Conservation (phyloP, 495 filamentous ascomycete species). For the Neohortaea acidophila region DNA sequence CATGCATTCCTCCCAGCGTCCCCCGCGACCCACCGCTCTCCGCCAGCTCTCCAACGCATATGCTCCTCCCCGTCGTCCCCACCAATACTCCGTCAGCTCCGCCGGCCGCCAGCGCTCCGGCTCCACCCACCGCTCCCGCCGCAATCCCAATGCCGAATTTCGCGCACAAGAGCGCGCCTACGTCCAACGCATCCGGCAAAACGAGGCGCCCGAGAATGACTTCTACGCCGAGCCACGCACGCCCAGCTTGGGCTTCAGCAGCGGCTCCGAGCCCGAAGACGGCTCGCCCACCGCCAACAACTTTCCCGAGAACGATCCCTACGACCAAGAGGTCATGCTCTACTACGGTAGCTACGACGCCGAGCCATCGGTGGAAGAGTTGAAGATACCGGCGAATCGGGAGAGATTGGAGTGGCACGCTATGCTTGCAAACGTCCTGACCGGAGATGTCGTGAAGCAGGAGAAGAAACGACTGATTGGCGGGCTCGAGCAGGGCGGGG, state of each 20-base stretch:
- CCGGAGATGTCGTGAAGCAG: constrained; percentile 91
- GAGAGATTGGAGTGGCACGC: constrained; percentile 95
- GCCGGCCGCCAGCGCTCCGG: constrained; percentile 37
- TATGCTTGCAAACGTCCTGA: constrained; percentile 89
- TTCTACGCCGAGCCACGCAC: constrained; percentile 58
- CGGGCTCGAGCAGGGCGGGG: constrained; percentile 57
- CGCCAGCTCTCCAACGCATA: constrained; percentile 50
- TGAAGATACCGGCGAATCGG: constrained; percentile 73
- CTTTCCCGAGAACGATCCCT: constrained; percentile 65
- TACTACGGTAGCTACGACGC: constrained; percentile 78
- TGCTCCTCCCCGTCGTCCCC: constrained; percentile 56
- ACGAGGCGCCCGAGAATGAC: constrained; percentile 43
- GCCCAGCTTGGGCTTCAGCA: constrained; percentile 46
- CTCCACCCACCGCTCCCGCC: constrained; percentile 34
- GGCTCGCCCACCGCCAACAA: constrained; percentile 74
- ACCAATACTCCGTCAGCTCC: constrained; percentile 33
- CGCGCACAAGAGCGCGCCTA: constrained; percentile 69
- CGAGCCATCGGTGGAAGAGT: constrained; percentile 73
- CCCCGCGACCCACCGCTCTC: constrained; percentile 2
- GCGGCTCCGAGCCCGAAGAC: constrained; percentile 78
- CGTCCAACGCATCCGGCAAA: constrained; percentile 60
- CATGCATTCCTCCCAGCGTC: constrained; percentile 8
- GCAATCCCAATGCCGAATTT: constrained; percentile 66
- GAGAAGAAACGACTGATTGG: constrained; percentile 92
- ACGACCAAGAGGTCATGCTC: constrained; percentile 84